These are phyloP conservation scores for Ceratobasidium sp. DNA, from an alignment of 1,284 basidiomycete genomes.

Conservation along the genomic window DNA sequence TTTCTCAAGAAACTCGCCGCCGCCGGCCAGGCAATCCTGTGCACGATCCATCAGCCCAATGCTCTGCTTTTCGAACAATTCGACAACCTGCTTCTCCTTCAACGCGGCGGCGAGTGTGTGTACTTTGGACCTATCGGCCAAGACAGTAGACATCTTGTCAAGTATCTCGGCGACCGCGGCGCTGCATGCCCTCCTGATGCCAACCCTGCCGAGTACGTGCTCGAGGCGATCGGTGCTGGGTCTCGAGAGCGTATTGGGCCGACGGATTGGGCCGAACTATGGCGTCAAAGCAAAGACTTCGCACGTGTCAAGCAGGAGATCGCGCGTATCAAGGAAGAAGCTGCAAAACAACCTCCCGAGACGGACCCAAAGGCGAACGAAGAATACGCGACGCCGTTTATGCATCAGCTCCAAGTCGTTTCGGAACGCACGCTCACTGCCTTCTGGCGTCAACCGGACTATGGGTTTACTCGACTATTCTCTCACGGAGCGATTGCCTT, in stretches of 20 bases:
- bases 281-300: constrained; percentile 67
- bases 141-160: constrained; percentile 65
- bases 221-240: constrained; percentile 80
- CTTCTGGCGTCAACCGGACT: constrained; percentile 87
- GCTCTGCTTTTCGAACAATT: constrained; percentile 68
- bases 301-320: constrained; percentile 61
- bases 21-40: constrained; percentile 78
- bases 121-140: constrained; percentile 70
- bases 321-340: constrained; percentile 59
- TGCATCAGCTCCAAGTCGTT: constrained; percentile 84
- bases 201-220: constrained; percentile 67
- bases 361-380: constrained; percentile 29
- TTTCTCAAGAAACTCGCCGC: constrained; percentile 78
- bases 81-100: constrained; percentile 65
- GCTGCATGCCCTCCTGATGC: constrained; percentile 64
- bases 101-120: constrained; percentile 65
- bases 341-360: constrained; percentile 49
- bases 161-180: constrained; percentile 68
- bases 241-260: constrained; percentile 73
- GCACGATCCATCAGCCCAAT: constrained; percentile 67
- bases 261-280: constrained; percentile 84
- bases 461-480: constrained; percentile 82
- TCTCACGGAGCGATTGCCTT: constrained; percentile 83
- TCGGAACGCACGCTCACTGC: constrained; percentile 80
- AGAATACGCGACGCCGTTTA: constrained; percentile 78